Evolutionary conservation across 148 eudicot genomes (phyloP), one percentile per base, ranked within the genome.

Genomic region (Silene conica): DNA sequence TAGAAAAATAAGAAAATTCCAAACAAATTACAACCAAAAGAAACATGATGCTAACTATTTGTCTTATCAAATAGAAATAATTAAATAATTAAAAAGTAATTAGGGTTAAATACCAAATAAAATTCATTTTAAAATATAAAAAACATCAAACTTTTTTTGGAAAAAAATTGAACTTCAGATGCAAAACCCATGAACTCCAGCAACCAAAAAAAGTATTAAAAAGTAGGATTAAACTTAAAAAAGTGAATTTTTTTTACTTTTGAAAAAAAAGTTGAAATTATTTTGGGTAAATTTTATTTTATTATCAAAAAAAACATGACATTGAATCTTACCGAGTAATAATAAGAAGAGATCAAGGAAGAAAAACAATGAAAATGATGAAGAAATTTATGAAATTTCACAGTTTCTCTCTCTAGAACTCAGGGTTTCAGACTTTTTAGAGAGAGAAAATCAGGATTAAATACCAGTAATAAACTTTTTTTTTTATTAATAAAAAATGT

Each of bases 181-280:
- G 70, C 70, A 67, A 67, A 67, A 20, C 55, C 54, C 70, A 41
- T 43, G 55, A 67, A 67, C 52, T 50, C 55, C 55, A 50, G 55
- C 55, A 50, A 50, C 55, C 55, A 50, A 50, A 50, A 48, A 50
- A 50, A 11, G 55, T 18, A 1, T 11, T 11, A 11, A 50, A 50
- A 50, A 50, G 55, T 50, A 15, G 55, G 55, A 12, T 13, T 50
- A 9, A 50, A 11, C 13, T 50, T 50, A 50, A 50, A 13, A 48
- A 48, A 14, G 13, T 48, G 54, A 2, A 48, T 48, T 10, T 10
- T 48, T 10, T 48, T 48, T 8, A 0, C 3, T 48, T 48, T 48
- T 11, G 16, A 50, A 50, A 50, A 50, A 50, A 50, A 11, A 14
- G 16, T 50, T 50, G 0, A 50, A 50, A 50, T 11, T 12, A 50